These are phyloP conservation scores for Termitomyces titanicus DNA, from an alignment of 768 basidiomycete genomes.

Conservation along the genomic window DNA sequence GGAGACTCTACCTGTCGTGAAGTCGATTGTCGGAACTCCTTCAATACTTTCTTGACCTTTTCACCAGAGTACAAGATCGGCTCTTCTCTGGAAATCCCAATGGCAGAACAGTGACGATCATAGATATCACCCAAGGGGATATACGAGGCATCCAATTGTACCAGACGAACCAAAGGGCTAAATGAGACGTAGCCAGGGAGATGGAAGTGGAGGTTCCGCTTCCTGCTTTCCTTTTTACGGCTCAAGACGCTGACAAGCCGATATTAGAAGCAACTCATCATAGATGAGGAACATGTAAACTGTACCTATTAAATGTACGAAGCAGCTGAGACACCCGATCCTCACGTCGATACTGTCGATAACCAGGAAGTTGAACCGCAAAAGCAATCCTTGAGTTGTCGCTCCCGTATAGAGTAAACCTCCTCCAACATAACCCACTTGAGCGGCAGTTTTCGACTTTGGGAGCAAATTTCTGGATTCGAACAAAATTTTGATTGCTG, in stretches of 20 bases:
- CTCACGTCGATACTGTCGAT: conserved; percentile 84
- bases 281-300: neutral
- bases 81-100: conserved; percentile 79
- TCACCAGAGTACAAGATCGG: conserved; percentile 84
- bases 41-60: conserved; percentile 69
- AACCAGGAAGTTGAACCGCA: conserved; percentile 84
- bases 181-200: conserved; percentile 84
- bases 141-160: conserved; percentile 91
- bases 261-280: conserved; percentile 1
- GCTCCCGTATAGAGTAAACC: conserved; percentile 86
- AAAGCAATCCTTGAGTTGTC: conserved; percentile 91
- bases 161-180: conserved; percentile 76
- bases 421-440: conserved; percentile 82
- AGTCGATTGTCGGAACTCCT: conserved; percentile 50
- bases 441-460: conserved; percentile 89
- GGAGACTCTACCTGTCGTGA: conserved; percentile 36
- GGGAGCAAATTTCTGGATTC: conserved; percentile 87
- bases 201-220: conserved; percentile 89
- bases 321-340: conserved; percentile 90
- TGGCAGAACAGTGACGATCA: conserved; percentile 79
- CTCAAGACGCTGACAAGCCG: conserved; percentile 57
- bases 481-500: conserved; percentile 84
- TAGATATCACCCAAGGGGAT: conserved; percentile 90
- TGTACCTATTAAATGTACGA: conserved; percentile 90
- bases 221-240: conserved; percentile 89